Evolutionary conservation across 2,329 filamentous ascomycete genomes (phyloP).

Genomic region (Pseudogymnoascus pannorum): DNA sequence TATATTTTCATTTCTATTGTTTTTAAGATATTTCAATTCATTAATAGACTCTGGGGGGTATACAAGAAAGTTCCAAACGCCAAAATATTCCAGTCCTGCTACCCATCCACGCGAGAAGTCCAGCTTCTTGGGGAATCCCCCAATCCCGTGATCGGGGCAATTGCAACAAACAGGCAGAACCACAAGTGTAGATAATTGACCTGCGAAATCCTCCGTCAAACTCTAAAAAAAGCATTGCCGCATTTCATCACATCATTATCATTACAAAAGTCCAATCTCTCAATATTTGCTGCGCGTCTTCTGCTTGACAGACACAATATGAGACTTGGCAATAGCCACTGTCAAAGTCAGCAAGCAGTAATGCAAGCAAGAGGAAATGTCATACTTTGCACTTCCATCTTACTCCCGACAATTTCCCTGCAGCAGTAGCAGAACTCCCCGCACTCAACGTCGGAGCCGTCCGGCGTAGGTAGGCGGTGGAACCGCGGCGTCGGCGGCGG

Average conservation of each 20-base stretch:
- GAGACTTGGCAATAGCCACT: conserved; percentile 19
- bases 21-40: neutral
- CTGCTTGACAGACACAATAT: conserved; percentile 15
- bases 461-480: conserved; percentile 21
- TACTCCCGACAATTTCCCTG: neutral
- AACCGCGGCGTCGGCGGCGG: conserved; percentile 23
- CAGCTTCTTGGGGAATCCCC: neutral
- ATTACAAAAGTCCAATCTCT: neutral
- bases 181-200: neutral
- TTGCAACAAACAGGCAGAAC: neutral
- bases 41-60: neutral
- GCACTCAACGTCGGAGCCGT: conserved; percentile 17
- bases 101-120: conserved; percentile 4
- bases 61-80: neutral
- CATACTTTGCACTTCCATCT: conserved; percentile 1
- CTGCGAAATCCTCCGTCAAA: neutral
- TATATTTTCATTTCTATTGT: neutral
- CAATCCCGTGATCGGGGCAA: conserved; percentile 3
- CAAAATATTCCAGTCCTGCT: neutral
- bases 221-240: neutral
- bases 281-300: neutral
- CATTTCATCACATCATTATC: neutral
- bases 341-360: conserved; percentile 12
- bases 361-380: conserved; percentile 1
- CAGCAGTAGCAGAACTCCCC: conserved; percentile 16